These are phyloP conservation scores for Penicillium crystallinum DNA, from an alignment of 495 filamentous ascomycete species.

Conservation along the genomic window DNA sequence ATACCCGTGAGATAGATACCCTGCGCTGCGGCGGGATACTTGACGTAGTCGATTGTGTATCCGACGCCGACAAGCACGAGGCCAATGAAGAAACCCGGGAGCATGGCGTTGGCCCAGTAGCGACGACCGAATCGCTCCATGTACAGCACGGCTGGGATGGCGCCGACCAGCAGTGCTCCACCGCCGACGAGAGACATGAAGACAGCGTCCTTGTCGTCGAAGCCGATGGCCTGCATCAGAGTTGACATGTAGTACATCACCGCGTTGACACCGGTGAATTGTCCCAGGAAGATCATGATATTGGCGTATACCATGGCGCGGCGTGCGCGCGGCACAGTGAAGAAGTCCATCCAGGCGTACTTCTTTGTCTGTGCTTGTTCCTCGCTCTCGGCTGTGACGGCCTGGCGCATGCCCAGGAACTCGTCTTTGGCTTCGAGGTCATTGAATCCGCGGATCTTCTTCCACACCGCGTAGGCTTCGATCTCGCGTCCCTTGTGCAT, in stretches of 20 bases:
- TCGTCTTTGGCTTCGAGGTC: conserved; percentile 48
- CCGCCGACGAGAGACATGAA: conserved; percentile 63
- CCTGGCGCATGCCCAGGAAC: conserved; percentile 56
- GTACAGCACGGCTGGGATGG: conserved; percentile 54
- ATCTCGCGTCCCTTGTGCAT: conserved; percentile 48
- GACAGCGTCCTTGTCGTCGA: conserved; percentile 44
- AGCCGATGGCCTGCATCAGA: conserved; percentile 53
- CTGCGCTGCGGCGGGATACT: conserved; percentile 36
- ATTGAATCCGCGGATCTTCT: conserved; percentile 51
- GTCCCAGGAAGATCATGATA: conserved; percentile 57
- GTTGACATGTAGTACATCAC: conserved; percentile 61
- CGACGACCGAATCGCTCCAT: conserved; percentile 58
- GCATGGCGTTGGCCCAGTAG: conserved; percentile 57
- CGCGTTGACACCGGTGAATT: conserved; percentile 57
- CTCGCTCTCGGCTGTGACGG: conserved; percentile 44
- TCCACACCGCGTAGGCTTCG: conserved; percentile 56
- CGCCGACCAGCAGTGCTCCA: conserved; percentile 51
- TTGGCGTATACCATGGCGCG: conserved; percentile 58
- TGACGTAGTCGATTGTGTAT: conserved; percentile 41
- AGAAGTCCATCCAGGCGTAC: conserved; percentile 58
- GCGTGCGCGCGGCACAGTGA: conserved; percentile 53
- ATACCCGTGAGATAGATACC: conserved; percentile 54
- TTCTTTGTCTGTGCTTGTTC: conserved; percentile 34
- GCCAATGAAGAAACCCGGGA: conserved; percentile 57
- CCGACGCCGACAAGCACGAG: conserved; percentile 51